Evolutionary conservation across 768 basidiomycete genomes (phyloP).

Genomic region (Multifurca ochricompacta): DNA sequence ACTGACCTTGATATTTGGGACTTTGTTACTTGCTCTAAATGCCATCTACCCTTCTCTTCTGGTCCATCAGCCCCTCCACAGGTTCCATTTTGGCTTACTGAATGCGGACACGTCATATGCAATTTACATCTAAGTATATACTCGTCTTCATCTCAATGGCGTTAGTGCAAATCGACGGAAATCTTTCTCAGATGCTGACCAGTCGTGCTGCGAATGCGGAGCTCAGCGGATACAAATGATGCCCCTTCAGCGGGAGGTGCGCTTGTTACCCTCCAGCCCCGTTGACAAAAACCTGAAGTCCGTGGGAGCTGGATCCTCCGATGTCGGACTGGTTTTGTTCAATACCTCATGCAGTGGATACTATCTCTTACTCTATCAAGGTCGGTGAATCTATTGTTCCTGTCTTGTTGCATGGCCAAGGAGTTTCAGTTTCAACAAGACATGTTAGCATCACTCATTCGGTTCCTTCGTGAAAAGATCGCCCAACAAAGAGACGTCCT

Average conservation of each 20-base stretch:
- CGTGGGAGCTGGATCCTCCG: constrained; percentile 59
- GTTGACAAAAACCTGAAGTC: neutral
- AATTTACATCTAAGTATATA: constrained; percentile 76
- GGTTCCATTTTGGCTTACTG: constrained; percentile 82
- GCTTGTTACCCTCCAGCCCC: constrained; percentile 16
- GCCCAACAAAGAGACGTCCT: constrained; percentile 47
- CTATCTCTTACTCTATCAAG: constrained; percentile 59
- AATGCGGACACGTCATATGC: constrained; percentile 82
- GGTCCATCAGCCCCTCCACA: constrained; percentile 42
- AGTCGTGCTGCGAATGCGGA: constrained; percentile 68
- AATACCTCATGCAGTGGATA: constrained; percentile 52
- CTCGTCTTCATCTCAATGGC: neutral
- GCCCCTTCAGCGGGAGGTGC: constrained; percentile 67
- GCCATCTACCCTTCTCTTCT: constrained; percentile 56
- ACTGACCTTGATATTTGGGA: constrained; percentile 67
- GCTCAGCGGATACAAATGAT: constrained; percentile 55
- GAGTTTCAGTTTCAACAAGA: constrained; percentile 69
- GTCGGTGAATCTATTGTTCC: constrained; percentile 29
- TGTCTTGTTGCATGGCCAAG: neutral
- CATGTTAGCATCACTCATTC: constrained; percentile 58
- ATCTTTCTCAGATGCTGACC: constrained; percentile 49
- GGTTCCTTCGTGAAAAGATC: constrained; percentile 51
- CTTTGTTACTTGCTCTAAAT: constrained; percentile 63
- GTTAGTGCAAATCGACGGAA: neutral
- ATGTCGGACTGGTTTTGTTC: constrained; percentile 79